Percentiles rank a stretch among this genome's conserved stretches.
phyloP scores from a whole-genome alignment of 2,329 filamentous ascomycete species.

The Aspergillus ochraceoroseus region DNA sequence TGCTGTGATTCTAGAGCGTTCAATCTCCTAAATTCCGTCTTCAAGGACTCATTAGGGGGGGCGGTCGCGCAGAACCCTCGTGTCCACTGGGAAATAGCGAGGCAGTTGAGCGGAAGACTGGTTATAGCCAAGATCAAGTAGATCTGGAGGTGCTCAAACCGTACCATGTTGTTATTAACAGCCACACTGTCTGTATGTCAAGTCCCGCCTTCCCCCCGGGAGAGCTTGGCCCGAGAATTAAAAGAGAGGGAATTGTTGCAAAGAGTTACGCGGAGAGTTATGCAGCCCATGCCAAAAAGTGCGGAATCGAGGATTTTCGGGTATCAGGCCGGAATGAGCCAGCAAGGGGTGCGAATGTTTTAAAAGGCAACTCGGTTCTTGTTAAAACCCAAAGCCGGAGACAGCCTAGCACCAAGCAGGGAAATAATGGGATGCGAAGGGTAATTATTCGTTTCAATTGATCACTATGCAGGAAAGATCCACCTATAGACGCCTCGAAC shows the following conservation, averaged over 20 bases:
- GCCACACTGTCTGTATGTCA: too few relatives aligned
- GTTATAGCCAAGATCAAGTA: constrained; percentile 21
- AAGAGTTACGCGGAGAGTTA: constrained; percentile 16
- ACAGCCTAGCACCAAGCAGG: too few relatives aligned
- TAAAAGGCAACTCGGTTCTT: neutral
- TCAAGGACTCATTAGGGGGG: constrained; percentile 27
- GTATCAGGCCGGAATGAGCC: constrained; percentile 7
- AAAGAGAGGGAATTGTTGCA: constrained; percentile 7
- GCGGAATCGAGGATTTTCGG: constrained; percentile 8
- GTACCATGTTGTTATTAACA: constrained; percentile 23
- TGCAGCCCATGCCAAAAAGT: constrained; percentile 1
- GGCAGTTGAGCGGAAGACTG: constrained; percentile 18
- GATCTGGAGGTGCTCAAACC: constrained; percentile 19
- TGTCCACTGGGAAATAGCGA: constrained; percentile 14
- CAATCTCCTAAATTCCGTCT: constrained; percentile 26
- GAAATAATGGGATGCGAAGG: too few relatives aligned
- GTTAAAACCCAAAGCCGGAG: too few relatives aligned
- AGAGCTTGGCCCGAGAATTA: neutral
- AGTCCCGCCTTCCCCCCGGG: too few relatives aligned
- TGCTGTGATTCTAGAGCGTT: constrained; percentile 17
- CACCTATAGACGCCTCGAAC: constrained; percentile 12
- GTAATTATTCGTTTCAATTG: neutral
- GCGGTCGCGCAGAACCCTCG: constrained; percentile 33
- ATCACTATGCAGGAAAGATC: constrained; percentile 8
- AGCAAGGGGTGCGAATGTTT: constrained; percentile 16